phyloP scores from a whole-genome alignment of 805 yeast genomes.

The Hermanozyma aechmeae region DNA sequence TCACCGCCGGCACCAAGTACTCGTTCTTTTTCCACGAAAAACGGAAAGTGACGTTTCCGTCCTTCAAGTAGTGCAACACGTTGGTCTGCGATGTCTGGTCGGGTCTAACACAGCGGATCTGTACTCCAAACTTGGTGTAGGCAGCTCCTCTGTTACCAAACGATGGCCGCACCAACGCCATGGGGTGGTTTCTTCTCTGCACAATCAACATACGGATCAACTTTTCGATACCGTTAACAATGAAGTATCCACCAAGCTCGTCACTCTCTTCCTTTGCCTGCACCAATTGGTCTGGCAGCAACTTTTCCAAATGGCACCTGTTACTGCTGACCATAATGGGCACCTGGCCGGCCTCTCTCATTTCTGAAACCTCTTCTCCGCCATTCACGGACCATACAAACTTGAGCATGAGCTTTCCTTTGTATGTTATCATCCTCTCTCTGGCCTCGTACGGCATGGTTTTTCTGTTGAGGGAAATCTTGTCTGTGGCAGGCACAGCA shows the following conservation, averaged over 20 bases:
- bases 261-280: conserved; percentile 80
- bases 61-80: conserved; percentile 90
- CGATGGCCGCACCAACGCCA: conserved; percentile 94
- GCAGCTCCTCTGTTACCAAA: conserved; percentile 90
- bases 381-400: conserved; percentile 82
- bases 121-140: conserved; percentile 85
- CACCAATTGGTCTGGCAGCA: conserved; percentile 79
- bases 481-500: conserved; percentile 59
- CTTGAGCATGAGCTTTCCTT: conserved; percentile 69
- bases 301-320: conserved; percentile 80
- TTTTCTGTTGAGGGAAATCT: conserved; percentile 65
- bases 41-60: conserved; percentile 93
- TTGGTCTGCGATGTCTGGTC: conserved; percentile 98
- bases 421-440: conserved; percentile 79
- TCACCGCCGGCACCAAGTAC: conserved; percentile 84
- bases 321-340: conserved; percentile 90
- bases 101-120: conserved; percentile 87
- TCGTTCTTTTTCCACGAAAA: conserved; percentile 97
- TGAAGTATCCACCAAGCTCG: conserved; percentile 93
- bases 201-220: conserved; percentile 95
- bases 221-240: conserved; percentile 95
- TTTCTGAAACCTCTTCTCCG: conserved; percentile 71
- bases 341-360: conserved; percentile 83
- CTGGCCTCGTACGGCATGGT: conserved; percentile 76
- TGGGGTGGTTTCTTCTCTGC: conserved; percentile 94